A percentile compares a stretch with the other conserved stretches of the same genome.
These are phyloP conservation scores for Triticum aestivum DNA, from an alignment of 176 grass and related monocot species.

Conservation along the genomic window DNA sequence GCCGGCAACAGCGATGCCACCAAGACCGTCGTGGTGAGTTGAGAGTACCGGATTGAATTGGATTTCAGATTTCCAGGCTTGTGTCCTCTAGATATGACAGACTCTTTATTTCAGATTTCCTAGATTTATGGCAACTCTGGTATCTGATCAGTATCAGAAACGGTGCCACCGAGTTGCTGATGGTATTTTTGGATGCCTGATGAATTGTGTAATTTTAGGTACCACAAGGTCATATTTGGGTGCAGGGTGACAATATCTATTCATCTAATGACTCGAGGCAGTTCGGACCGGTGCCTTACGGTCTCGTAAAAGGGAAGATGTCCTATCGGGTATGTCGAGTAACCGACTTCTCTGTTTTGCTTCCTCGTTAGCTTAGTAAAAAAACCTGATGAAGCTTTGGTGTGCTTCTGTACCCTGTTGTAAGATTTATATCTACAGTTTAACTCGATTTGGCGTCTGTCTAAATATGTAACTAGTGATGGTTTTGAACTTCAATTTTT, in stretches of 20 bases:
- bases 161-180: background rate
- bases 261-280: conserved; percentile 72
- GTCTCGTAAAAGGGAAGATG: conserved; percentile 70
- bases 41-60: no score
- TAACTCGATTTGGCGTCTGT: background rate
- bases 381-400: background rate
- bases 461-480: background rate
- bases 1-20: conserved; percentile 39
- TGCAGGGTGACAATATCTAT: conserved; percentile 84
- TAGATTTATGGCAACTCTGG: background rate
- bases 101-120: no score
- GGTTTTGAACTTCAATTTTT: background rate
- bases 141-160: background rate
- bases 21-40: conserved; percentile 63
- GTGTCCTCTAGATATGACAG: no score
- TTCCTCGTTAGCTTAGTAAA: background rate
- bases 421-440: background rate
- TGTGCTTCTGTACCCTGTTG: background rate
- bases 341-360: background rate
- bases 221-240: conserved; percentile 80
- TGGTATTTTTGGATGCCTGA: background rate
- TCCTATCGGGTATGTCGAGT: conserved; percentile 51
- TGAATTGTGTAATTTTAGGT: conserved; percentile 50
- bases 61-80: no score
- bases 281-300: conserved; percentile 73